A percentile compares a stretch with the other conserved stretches of the same genome.
These are phyloP conservation scores for Penicillium capsulatum DNA, from an alignment of 2,329 filamentous ascomycete species.

Conservation along the genomic window DNA sequence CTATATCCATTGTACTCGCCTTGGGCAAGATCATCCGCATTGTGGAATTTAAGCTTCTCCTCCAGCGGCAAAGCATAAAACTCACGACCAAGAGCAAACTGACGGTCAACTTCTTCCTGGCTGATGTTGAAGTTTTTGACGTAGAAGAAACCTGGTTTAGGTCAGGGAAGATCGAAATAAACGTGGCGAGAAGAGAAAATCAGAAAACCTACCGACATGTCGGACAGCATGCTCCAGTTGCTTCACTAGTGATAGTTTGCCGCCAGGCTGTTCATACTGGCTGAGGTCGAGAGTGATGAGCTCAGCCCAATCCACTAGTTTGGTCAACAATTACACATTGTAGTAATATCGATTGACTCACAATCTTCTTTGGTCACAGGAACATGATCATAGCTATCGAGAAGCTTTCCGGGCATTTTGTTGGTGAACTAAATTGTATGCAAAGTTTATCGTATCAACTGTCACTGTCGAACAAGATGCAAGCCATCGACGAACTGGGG, in stretches of 20 bases:
- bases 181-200: too few species aligned
- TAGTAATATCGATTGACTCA: too few species aligned
- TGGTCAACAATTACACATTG: too few species aligned
- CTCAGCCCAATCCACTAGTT: conserved; percentile 49
- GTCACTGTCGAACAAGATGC: too few species aligned
- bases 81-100: conserved; percentile 58
- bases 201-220: conserved; percentile 38
- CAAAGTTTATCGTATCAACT: too few species aligned
- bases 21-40: conserved; percentile 43
- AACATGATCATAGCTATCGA: conserved; percentile 44
- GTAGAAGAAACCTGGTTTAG: conserved; percentile 55
- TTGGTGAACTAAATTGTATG: too few species aligned
- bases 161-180: too few species aligned
- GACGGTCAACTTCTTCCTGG: conserved; percentile 57
- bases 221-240: conserved; percentile 55
- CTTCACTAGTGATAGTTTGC: conserved; percentile 52
- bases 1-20: conserved; percentile 58
- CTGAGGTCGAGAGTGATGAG: conserved; percentile 56
- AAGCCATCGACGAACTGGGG: too few species aligned
- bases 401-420: conserved; percentile 26
- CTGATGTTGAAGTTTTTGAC: conserved; percentile 59
- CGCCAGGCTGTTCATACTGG: conserved; percentile 52
- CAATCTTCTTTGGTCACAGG: conserved; percentile 46
- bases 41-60: conserved; percentile 57
- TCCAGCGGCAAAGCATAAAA: conserved; percentile 55